Conservation (phyloP, 148 eudicot genomes). For the Rhododendron mucronatum region DNA sequence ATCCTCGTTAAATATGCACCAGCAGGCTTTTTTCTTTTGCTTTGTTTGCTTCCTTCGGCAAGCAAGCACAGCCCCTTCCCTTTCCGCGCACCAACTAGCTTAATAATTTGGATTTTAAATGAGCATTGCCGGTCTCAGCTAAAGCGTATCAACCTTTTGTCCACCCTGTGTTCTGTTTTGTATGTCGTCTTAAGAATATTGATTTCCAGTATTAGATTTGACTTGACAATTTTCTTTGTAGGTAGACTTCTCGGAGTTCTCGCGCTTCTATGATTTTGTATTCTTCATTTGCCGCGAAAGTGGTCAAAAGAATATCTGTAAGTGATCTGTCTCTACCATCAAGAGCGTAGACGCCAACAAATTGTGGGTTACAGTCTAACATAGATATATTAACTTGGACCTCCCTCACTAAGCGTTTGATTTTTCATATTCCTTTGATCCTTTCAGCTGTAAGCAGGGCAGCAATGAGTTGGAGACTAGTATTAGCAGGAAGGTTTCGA, state of each 20-base stretch:
- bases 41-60: not conserved
- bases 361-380: not conserved
- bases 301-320: constrained; percentile 85
- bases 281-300: constrained; percentile 81
- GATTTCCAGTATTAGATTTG: not conserved
- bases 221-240: constrained; percentile 17
- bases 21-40: not conserved
- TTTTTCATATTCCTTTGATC: constrained; percentile 20
- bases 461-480: constrained; percentile 68
- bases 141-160: not conserved
- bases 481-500: constrained; percentile 84
- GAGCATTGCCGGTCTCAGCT: not conserved
- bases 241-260: constrained; percentile 72
- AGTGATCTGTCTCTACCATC: constrained; percentile 19
- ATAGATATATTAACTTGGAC: not conserved
- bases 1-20: not conserved
- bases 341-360: not conserved
- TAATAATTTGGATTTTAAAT: not conserved
- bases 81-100: not conserved
- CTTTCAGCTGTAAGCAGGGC: constrained; percentile 79
- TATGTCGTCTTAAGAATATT: not conserved
- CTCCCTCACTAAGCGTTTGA: not conserved
- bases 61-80: not conserved
- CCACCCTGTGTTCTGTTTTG: not conserved
- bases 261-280: constrained; percentile 79